Conservation (phyloP, 2,329 filamentous ascomycete species). For the Botrytis medusae region DNA sequence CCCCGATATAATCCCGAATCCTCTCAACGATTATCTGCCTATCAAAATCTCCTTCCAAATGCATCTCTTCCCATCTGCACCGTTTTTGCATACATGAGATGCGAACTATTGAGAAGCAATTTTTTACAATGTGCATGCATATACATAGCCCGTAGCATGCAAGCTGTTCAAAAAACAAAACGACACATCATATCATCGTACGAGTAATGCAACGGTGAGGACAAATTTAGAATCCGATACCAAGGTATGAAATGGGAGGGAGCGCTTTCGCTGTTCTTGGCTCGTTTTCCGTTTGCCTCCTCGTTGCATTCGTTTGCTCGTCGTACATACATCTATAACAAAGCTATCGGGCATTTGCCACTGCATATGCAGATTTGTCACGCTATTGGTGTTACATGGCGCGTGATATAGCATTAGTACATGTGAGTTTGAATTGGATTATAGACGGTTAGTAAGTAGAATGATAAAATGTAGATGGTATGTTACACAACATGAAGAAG, state of each 20-base stretch:
- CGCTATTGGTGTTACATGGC: not conserved
- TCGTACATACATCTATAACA: conserved; percentile 2
- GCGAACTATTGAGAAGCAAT: conserved; percentile 1
- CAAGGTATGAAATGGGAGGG: conserved; percentile 17
- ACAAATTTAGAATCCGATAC: conserved; percentile 1
- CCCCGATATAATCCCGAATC: not conserved
- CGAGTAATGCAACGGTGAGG: not conserved
- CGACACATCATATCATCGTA: conserved; percentile 1
- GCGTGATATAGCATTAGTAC: not conserved
- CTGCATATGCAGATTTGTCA: not conserved
- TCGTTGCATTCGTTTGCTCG: not conserved
- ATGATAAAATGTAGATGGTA: not conserved
- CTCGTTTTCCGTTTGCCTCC: not conserved
- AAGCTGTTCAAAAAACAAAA: not conserved
- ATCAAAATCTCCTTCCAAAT: not conserved
- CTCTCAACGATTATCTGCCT: not conserved
- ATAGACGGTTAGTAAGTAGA: not conserved
- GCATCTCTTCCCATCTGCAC: not conserved
- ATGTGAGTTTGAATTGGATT: not conserved
- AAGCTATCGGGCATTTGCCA: not conserved
- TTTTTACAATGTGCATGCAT: not conserved
- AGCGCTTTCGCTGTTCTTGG: not conserved
- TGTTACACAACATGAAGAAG: not conserved
- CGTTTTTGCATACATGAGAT: not conserved
- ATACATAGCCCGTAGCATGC: not conserved